Base-by-base conservation (phyloP, 176 grass and related monocot genomes). In the Aegilops longissima region DNA sequence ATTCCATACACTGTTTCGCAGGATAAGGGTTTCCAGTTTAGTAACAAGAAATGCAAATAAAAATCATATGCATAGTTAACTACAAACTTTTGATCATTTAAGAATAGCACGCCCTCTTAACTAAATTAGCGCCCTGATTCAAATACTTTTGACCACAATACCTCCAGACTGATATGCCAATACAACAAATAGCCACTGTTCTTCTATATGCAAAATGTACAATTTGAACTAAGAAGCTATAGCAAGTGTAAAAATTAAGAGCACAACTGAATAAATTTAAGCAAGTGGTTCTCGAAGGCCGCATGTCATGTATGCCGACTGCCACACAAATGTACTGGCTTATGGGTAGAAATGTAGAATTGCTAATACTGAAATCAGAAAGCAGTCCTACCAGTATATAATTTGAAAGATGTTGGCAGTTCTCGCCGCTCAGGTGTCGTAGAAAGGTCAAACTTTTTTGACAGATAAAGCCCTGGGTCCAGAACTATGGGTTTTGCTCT, bases 391-490 rank as follows among this genome's bases (percentile, higher is more conserved):
- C 97, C 97, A 44, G 94, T 96, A 85, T 91, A 99, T 89, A 99
- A 85, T 58, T 99, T 92, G 84, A 99, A 99, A 83, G 97, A 90
- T 66, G 94, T 96, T 69, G 97, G 94, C 30, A 99, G 61, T 91
- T 96, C 92, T 69, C 97, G 83, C 9, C 88, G 83, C 70, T 94
- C 90, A 74, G 92, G 80, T 78, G 97, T 96, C 42, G 78, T 83
- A 62, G 93, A 82, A 83, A 96, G 85, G 77, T 94, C 90, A 85
- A 96, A 94, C 72, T 99, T 96, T 84, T 99, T 99, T 40, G 94
- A 99, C 9, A 99, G 87, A 89, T 96, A 98, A 64, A 98, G 92
- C 31, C 94, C 94, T 87, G 94, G 92, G 62, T 99, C 97, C 70
- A 99, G 70, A 91, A 99, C 87, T 58, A 94, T 94, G 52, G 97